These are phyloP conservation scores for Butyriboletus appendiculatus DNA, from an alignment of 1,284 basidiomycete genomes.

Conservation along the genomic window DNA sequence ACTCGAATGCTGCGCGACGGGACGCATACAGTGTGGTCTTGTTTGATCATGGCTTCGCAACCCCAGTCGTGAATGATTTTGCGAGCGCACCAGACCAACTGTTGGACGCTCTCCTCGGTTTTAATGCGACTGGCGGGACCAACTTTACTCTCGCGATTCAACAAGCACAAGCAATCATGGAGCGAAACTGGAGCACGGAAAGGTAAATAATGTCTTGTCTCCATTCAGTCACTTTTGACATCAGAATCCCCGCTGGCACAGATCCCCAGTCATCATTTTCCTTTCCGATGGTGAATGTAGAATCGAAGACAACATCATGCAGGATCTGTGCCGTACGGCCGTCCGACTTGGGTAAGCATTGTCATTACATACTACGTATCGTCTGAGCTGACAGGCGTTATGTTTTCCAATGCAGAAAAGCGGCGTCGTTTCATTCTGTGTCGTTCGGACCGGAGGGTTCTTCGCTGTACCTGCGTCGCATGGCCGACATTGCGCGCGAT, in stretches of 20 bases:
- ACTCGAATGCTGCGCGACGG: slow-evolving; percentile 37
- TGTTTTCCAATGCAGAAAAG: slow-evolving; percentile 40
- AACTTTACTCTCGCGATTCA: slow-evolving; percentile 48
- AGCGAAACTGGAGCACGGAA: slow-evolving; percentile 54
- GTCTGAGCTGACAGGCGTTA: background rate
- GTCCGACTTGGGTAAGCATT: slow-evolving; percentile 48
- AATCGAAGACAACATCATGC: slow-evolving; percentile 43
- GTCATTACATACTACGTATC: fast-evolving
- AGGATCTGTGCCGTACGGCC: slow-evolving; percentile 48
- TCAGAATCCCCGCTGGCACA: slow-evolving; percentile 19
- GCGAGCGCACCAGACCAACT: slow-evolving; percentile 48
- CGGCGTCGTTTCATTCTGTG: slow-evolving; percentile 60
- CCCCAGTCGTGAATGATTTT: slow-evolving; percentile 49
- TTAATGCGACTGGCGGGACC: slow-evolving; percentile 43
- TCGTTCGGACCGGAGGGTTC: slow-evolving; percentile 49
- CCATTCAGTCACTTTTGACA: background rate
- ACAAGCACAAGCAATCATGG: slow-evolving; percentile 43
- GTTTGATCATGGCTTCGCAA: slow-evolving; percentile 40
- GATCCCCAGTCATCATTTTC: slow-evolving; percentile 63
- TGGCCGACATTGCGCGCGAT: slow-evolving; percentile 54
- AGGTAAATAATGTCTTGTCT: slow-evolving; percentile 36
- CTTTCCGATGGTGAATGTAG: slow-evolving; percentile 59
- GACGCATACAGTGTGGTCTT: slow-evolving; percentile 62
- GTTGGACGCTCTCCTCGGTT: slow-evolving; percentile 41
- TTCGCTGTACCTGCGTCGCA: slow-evolving; percentile 43